These are phyloP conservation scores for Exserohilum rostratum DNA, from an alignment of 2,329 filamentous ascomycete species.

Conservation along the genomic window DNA sequence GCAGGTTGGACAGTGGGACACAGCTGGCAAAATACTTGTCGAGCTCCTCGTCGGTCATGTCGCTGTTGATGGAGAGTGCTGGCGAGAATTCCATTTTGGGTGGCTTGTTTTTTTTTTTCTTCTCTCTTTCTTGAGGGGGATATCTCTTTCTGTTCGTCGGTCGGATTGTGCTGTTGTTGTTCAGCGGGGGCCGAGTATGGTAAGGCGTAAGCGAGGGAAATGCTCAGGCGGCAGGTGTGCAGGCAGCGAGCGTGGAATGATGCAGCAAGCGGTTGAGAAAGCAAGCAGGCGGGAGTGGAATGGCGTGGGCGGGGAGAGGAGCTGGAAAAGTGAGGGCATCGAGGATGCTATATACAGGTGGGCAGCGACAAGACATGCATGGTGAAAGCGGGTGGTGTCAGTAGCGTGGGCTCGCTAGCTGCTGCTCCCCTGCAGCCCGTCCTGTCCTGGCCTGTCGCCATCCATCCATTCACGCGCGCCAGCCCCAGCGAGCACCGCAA, in stretches of 20 bases:
- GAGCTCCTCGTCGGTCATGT: slow-evolving; percentile 48
- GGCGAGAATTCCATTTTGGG: slow-evolving; percentile 35
- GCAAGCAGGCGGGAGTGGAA: slow-evolving; percentile 12
- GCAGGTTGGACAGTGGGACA: slow-evolving; percentile 48
- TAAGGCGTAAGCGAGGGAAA: neutral
- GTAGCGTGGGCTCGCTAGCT: slow-evolving; percentile 28
- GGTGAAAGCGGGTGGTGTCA: slow-evolving; percentile 33
- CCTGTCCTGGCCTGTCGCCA: slow-evolving; percentile 1
- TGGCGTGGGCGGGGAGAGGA: slow-evolving; percentile 26
- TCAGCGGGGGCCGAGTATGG: neutral
- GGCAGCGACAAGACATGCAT: slow-evolving; percentile 18
- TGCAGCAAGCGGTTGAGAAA: neutral
- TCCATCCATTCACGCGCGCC: slow-evolving; percentile 4
- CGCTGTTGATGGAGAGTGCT: slow-evolving; percentile 33
- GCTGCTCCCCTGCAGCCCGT: slow-evolving; percentile 19
- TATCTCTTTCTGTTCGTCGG: neutral
- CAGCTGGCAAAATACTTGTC: slow-evolving; percentile 49
- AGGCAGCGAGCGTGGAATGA: neutral
- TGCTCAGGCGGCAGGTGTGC: no score
- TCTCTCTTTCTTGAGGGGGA: neutral
- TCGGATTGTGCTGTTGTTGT: slow-evolving; percentile 15
- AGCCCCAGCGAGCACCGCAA: slow-evolving; percentile 14
- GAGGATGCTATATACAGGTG: slow-evolving; percentile 31
- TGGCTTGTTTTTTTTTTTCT: neutral
- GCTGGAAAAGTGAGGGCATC: slow-evolving; percentile 21